Percentiles rank a stretch among this genome's conserved stretches.
phyloP scores from a whole-genome alignment of 2,329 filamentous ascomycete species.

The Parastagonospora nodorum region DNA sequence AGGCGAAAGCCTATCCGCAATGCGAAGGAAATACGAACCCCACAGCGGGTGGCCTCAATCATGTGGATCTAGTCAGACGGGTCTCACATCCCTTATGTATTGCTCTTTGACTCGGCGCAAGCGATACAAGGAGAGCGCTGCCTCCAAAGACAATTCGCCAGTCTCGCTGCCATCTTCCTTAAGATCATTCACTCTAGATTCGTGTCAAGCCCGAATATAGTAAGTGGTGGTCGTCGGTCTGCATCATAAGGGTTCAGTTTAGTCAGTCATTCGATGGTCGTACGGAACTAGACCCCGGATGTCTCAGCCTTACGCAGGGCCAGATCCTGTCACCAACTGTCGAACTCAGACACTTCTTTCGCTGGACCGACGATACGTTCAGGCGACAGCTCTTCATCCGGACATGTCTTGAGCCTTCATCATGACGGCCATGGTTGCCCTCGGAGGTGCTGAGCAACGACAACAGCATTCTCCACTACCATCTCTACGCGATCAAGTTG shows the following conservation, averaged over 20 bases:
- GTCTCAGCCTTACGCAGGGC: constrained; percentile 37
- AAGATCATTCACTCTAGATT: no score
- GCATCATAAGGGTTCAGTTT: background rate
- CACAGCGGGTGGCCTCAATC: background rate
- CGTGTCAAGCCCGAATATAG: background rate
- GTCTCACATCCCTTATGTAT: background rate
- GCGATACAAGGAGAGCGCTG: background rate
- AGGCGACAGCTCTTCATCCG: background rate
- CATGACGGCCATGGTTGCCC: background rate
- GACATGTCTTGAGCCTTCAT: background rate
- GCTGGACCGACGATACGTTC: background rate
- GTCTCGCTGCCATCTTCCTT: no score
- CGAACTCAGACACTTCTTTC: constrained; percentile 13
- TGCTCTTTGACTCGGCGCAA: background rate
- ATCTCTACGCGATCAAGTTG: no score
- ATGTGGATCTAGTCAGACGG: background rate
- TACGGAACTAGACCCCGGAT: constrained; percentile 21
- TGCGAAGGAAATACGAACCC: no score
- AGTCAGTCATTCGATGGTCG: constrained; percentile 13
- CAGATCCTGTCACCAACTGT: constrained; percentile 29
- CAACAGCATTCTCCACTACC: no score
- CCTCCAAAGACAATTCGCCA: background rate
- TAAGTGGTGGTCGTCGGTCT: background rate
- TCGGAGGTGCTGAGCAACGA: background rate
- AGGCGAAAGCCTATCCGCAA: no score